Base-by-base conservation (phyloP, 129 eudicot species). In the Lactuca saligna region DNA sequence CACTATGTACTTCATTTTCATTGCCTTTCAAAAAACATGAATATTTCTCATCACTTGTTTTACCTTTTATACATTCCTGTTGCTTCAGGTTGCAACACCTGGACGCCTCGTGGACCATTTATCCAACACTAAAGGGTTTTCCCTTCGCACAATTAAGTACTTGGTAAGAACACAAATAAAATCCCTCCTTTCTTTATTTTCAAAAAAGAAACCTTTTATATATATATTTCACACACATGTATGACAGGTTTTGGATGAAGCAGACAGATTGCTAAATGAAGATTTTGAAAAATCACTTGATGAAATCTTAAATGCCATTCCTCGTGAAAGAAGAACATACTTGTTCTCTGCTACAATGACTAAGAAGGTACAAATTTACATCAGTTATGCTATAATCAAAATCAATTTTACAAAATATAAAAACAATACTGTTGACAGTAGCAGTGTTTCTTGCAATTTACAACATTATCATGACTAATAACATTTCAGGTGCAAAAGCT, bases 101-200 rank as follows among this genome's bases (percentile, higher is more conserved):
- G 98, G 98, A 11, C 98, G 98, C 41, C 96, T 93, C 17, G 61
- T 86, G 63, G 98, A 93, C 79, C 98, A 93, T 81, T 87, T 93
- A 58, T 71, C 98, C 8, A 93, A 87, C 54, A 93, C 98, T 6
- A 93, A 93, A 72, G 98, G 98, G 0, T 93, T 93, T 71, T 86
- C 96, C 20, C 88, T 93, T 64, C 95, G 95, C 39, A 74, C 88
- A 12, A 72, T 93, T 29, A 89, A 93, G 75, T 93, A 84, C 83
- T 65, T 89, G 88, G 98, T 93, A 87, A 79, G 79, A 14, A 10
- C 41, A 54, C 17, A 14, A 55, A 17, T 55, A 32, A 32, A 32
- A 32, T 35, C 42, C n/a, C 50, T 54, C 55, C 48, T 17, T 17
- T 29, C n/a, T 61, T 49, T 32, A 5, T 12, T 71, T 8, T 33